Base-by-base conservation (phyloP, 352 stramenopile species). In the Phytophthora litchii region DNA sequence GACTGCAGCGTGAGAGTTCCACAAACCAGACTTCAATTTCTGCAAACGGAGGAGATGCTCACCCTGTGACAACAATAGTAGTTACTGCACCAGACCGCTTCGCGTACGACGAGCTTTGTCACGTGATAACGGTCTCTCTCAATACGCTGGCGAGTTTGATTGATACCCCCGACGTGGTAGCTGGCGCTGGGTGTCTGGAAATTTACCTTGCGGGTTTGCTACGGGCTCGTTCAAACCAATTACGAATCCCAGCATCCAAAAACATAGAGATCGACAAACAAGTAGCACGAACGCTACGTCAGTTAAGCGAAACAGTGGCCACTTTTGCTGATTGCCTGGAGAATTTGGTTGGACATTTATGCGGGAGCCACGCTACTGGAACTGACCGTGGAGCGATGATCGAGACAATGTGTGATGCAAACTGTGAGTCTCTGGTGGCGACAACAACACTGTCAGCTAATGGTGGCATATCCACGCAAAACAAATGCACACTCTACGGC, bases 181-280 rank as follows among this genome's bases (percentile, higher is more conserved):
- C 73, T 32, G 80, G 78, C 3, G 78, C 61, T 19, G 78, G 80
- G 1, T 88, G 76, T 23, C 50, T 61, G 3, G 80, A 90, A 50
- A 72, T 86, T 12, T 74, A 84, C 36, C 48, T 90, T 11, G 67
- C 76, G 8, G 35, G 50, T 5, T 68, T 65, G 53, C 23, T 90
- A n/a, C 64, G 65, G 10, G 36, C 60, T 27, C 66, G 81, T 7
- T 49, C 58, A 0, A 43, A 21, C 3, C 45, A 75, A 27, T 37
- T 81, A 16, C 55, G 72, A 61, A 36, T 27, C 37, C 35, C 47
- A 46, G 12, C 35, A 6, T 14, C 17, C 10, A 13, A 9, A 58
- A 52, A 4, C 11, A 23, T 4, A 11, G 34, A 60, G 7, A 43
- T 45, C 9, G 45, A 66, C 3, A 55, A 11, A 1, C 53, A 67